Evolutionary conservation across 2,329 filamentous ascomycete genomes (phyloP).

Genomic region (Ceratocystis albifundus): DNA sequence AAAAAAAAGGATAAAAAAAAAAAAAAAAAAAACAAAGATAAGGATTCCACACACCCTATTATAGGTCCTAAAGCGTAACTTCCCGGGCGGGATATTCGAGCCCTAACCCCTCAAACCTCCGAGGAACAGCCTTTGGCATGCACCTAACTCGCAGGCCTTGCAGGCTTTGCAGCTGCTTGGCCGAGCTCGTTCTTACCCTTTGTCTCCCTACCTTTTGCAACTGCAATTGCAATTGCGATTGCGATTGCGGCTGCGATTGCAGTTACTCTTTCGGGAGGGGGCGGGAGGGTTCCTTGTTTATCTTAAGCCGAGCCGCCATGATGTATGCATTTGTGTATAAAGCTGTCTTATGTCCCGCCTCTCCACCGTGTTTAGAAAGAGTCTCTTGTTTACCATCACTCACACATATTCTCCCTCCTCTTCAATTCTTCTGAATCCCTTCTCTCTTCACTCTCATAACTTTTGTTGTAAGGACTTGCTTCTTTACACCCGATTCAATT

Average conservation of each 20-base stretch:
- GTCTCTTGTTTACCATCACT: neutral
- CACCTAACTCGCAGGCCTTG: neutral
- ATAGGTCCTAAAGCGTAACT: constrained; percentile 9
- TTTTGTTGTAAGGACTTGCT: neutral
- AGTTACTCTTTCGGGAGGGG: constrained; percentile 5
- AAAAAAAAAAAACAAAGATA: constrained; percentile 3
- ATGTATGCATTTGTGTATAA: constrained; percentile 14
- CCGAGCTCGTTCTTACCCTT: no score
- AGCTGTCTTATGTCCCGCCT: constrained; percentile 8
- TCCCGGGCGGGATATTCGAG: neutral
- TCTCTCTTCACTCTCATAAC: neutral
- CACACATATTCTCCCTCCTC: neutral
- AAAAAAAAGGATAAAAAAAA: constrained; percentile 6
- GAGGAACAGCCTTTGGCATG: constrained; percentile 6
- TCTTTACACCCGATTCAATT: neutral
- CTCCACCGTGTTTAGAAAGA: neutral
- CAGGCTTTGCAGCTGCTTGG: no score
- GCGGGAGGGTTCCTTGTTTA: constrained; percentile 2
- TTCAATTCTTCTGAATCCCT: neutral
- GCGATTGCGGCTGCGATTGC: constrained; percentile 4
- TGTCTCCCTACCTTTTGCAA: neutral
- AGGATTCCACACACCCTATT: neutral
- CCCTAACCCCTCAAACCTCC: neutral
- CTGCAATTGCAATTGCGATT: neutral
- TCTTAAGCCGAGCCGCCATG: neutral